Conservation (phyloP, 768 basidiomycete genomes). For the Pisolithus marmoratus region DNA sequence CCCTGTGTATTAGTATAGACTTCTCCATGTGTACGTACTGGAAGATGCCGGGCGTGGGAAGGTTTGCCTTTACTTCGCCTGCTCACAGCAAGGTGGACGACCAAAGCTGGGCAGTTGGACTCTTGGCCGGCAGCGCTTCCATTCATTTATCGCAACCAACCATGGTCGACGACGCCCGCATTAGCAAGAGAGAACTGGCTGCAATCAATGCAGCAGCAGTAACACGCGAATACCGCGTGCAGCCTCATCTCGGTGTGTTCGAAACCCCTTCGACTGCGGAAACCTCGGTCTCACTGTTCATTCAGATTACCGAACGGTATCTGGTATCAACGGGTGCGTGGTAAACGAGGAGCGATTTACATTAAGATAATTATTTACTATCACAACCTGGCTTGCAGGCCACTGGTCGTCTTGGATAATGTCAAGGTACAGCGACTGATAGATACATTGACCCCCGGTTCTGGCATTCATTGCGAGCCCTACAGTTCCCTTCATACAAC, state of each 20-base stretch:
- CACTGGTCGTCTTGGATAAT: slow-evolving; percentile 94
- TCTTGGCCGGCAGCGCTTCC: slow-evolving; percentile 1
- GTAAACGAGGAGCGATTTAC: background rate
- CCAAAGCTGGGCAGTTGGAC: slow-evolving; percentile 5
- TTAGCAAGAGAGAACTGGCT: slow-evolving; percentile 69
- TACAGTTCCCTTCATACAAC: slow-evolving; percentile 93
- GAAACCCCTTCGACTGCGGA: background rate
- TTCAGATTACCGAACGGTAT: slow-evolving; percentile 95
- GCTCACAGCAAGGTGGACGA: background rate
- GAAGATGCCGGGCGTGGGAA: slow-evolving; percentile 19
- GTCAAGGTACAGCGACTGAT: slow-evolving; percentile 67
- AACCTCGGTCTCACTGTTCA: slow-evolving; percentile 7
- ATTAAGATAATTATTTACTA: slow-evolving; percentile 4
- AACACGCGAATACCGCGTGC: slow-evolving; percentile 80
- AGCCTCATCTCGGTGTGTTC: slow-evolving; percentile 78
- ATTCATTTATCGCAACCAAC: slow-evolving; percentile 7
- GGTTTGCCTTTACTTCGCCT: slow-evolving; percentile 3
- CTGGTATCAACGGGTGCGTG: slow-evolving; percentile 92
- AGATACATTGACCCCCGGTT: background rate
- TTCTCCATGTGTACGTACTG: background rate
- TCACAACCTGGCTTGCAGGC: slow-evolving; percentile 43
- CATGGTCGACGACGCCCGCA: slow-evolving; percentile 48
- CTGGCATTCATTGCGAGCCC: slow-evolving; percentile 10
- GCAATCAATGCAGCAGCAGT: slow-evolving; percentile 86
- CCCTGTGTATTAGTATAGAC: background rate